Evolutionary conservation across 2,329 filamentous ascomycete genomes (phyloP), one percentile per base, ranked within the genome.

Genomic region (Stagonosporopsis tanaceti): DNA sequence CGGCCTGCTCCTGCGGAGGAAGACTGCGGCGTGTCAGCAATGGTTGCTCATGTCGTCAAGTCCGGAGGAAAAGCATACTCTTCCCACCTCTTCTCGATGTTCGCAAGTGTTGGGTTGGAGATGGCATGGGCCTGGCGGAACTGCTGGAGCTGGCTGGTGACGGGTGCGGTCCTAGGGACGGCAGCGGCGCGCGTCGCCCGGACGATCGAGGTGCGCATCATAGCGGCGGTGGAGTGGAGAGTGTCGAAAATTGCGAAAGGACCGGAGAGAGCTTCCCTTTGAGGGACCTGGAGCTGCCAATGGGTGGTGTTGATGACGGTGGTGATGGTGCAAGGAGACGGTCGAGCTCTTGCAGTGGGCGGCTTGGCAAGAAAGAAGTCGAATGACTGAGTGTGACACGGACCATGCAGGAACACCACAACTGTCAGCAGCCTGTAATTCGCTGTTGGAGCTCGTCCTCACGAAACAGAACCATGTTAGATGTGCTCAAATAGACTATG

Each of bases 21-120:
- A 45, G 37, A 39, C 53, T 57, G 39, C 38, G 17, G 22, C 25
- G 14, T 24, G 45, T 57, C 15, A 57, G 54, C 37, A 45, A 53
- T 25, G 4, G 12, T 17, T 9, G 35, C 2, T 38, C 17, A 42
- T 25, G 22, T 38, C 44, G 22, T 15, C 17, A 45, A 45, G 20
- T 22, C 30, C 30, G 22, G 27, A 14, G 30, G 42, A 34, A n/a
- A 15, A 34, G 12, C 32, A 34, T 98, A 93, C 64, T 84, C 87
- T 85, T 99, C 95, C 95, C 95, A 99, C 84, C 95, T 87, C 89
- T 97, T 97, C 89, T 99, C 95, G 77, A 99, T 98, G 82, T 96
- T 93, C 81, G 92, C 91, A 75, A 99, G 87, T 58, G 92, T 97
- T 70, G 96, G 95, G 85, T 97, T 98, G 76, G 93, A 96, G 82